These are phyloP conservation scores for Deinandra increscens DNA, from an alignment of 129 eudicot genomes.

Conservation along the genomic window DNA sequence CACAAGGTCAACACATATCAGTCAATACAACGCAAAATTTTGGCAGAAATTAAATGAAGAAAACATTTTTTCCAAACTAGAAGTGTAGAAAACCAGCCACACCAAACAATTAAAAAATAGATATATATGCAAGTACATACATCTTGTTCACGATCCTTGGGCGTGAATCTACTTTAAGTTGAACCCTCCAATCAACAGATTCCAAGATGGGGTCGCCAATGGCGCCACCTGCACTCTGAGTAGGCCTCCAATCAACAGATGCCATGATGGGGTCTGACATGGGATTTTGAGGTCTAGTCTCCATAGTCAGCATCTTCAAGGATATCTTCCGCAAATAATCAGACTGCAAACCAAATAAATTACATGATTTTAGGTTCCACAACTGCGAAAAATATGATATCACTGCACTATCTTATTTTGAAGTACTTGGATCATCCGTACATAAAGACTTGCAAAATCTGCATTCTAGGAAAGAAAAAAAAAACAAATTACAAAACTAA, in stretches of 20 bases:
- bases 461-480: not conserved
- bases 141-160: no score
- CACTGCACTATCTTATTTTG: not conserved
- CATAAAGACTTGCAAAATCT: conserved; percentile 8
- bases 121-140: no score
- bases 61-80: not conserved
- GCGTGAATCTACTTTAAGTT: no score
- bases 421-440: not conserved
- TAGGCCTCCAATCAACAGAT: conserved; percentile 35
- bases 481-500: not conserved
- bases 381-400: conserved; percentile 1
- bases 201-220: conserved; percentile 11
- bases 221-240: no score
- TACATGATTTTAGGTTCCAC: not conserved
- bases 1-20: conserved; percentile 14
- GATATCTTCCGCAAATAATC: conserved; percentile 81
- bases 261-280: conserved; percentile 32
- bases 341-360: conserved; percentile 44
- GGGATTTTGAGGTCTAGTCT: conserved; percentile 57
- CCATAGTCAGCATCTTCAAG: conserved; percentile 72
- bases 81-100: not conserved
- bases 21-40: not conserved
- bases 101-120: not conserved
- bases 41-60: not conserved
- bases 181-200: conserved; percentile 64